Conservation (phyloP, 805 yeast species). For the Zygoascus ofunaensis region DNA sequence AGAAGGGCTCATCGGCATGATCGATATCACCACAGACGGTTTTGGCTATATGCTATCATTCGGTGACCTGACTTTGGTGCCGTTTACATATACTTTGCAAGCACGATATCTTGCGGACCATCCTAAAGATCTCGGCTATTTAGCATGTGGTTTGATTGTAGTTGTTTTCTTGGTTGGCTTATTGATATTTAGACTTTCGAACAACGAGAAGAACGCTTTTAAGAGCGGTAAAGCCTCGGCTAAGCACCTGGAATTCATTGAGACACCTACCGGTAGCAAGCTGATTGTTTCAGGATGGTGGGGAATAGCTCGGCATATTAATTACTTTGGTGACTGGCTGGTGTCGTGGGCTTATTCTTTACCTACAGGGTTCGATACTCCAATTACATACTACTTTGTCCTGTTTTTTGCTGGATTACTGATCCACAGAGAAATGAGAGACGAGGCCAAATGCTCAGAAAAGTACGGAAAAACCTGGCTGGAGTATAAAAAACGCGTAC, state of each 20-base stretch:
- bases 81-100: slow-evolving; percentile 84
- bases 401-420: slow-evolving; percentile 73
- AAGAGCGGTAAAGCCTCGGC: slow-evolving; percentile 60
- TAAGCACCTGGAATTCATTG: slow-evolving; percentile 57
- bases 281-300: slow-evolving; percentile 93
- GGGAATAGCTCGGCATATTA: slow-evolving; percentile 85
- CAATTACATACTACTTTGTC: slow-evolving; percentile 80
- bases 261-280: slow-evolving; percentile 68
- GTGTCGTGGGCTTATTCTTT: slow-evolving; percentile 89
- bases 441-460: slow-evolving; percentile 78
- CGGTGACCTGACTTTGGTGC: slow-evolving; percentile 89
- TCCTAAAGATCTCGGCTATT: slow-evolving; percentile 44
- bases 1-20: slow-evolving; percentile 84
- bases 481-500: slow-evolving; percentile 70
- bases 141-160: slow-evolving; percentile 34
- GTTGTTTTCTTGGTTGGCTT: slow-evolving; percentile 53
- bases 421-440: slow-evolving; percentile 82
- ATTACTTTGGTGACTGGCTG: slow-evolving; percentile 92
- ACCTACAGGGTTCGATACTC: slow-evolving; percentile 73
- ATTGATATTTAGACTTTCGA: slow-evolving; percentile 74
- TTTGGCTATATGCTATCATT: slow-evolving; percentile 94
- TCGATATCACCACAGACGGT: slow-evolving; percentile 94
- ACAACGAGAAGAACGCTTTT: slow-evolving; percentile 77
- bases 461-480: slow-evolving; percentile 87
- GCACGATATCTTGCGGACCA: slow-evolving; percentile 68